Evolutionary conservation across 176 grass and related monocot species (phyloP), one percentile per base, ranked within the genome.

Genomic region (Puccinellia tenuiflora): DNA sequence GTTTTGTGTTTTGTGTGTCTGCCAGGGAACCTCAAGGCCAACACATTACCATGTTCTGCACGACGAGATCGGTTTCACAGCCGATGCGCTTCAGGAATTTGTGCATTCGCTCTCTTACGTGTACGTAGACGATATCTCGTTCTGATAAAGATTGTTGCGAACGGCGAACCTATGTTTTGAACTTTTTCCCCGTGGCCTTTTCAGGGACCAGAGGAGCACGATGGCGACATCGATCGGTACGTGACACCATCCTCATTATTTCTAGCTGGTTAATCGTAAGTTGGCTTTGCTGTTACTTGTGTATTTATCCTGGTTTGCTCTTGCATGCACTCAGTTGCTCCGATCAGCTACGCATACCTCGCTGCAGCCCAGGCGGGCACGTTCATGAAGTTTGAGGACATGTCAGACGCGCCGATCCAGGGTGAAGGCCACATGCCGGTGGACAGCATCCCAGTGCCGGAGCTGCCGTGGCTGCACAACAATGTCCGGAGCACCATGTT

Each of bases 121-220:
- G 96, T 98, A 95, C 3, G 92, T 88, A 69, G n/a, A 48, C 63
- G 20, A 18, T 38, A 37, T 10, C 20, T 61, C 0, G 26, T 63
- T 63, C 6, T 42, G 66, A 47, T 68, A 9, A 68, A 12, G 1
- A 70, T 4, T 70, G 4, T 63, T 77, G 53, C 42, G 17, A n/a
- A n/a, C n/a, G n/a, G n/a, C n/a, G n/a, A 59, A n/a, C 38, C 47
- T 75, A 40, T 29, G 14, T 46, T 80, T 31, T 60, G 62, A 46
- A 68, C 28, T 62, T 61, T 71, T 22, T 57, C 53, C 31, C 37
- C 28, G 3, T 79, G 59, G 30, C 29, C 28, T 39, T 76, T 78
- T 82, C 92, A 95, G 96, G 51, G 95, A 95, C 35, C 96, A 98
- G 78, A 93, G 96, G 85, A 98, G 96, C 87, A 98, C 91, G 2